These are phyloP conservation scores for Lentinus tigrinus DNA, from an alignment of 768 basidiomycete species.

Conservation along the genomic window DNA sequence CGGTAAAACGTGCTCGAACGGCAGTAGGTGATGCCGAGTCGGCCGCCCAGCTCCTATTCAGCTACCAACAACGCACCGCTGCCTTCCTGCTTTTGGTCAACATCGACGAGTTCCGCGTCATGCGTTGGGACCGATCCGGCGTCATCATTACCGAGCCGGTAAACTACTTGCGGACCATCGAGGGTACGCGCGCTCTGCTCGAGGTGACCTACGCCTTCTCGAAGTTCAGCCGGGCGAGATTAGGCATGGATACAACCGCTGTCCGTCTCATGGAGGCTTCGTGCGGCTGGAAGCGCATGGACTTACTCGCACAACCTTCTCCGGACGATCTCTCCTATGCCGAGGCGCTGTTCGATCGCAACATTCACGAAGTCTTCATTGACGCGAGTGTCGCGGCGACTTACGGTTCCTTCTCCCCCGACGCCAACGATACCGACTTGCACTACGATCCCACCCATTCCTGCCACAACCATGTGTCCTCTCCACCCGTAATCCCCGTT, in stretches of 20 bases:
- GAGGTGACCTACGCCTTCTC: not conserved
- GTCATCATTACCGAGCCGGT: not conserved
- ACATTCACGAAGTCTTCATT: not conserved
- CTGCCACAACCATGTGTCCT: not conserved
- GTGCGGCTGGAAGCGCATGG: not conserved
- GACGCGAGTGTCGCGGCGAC: not conserved
- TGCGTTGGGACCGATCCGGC: slow-evolving; percentile 10
- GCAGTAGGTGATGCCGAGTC: no score
- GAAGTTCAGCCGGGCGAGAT: not conserved
- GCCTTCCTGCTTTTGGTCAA: not conserved
- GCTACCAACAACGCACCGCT: not conserved
- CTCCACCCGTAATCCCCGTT: not conserved
- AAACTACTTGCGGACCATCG: not conserved
- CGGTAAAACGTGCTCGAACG: no score
- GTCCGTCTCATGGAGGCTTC: not conserved
- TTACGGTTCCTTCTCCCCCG: not conserved
- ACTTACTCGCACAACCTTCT: not conserved
- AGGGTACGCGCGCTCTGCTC: not conserved
- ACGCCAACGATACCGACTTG: not conserved
- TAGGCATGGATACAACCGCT: not conserved
- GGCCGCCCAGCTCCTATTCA: not conserved
- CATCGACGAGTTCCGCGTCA: not conserved
- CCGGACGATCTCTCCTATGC: not conserved
- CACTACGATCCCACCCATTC: not conserved
- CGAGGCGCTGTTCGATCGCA: not conserved